Evolutionary conservation across 495 filamentous ascomycete species (phyloP).

Genomic region (Penicillium subrubescens): DNA sequence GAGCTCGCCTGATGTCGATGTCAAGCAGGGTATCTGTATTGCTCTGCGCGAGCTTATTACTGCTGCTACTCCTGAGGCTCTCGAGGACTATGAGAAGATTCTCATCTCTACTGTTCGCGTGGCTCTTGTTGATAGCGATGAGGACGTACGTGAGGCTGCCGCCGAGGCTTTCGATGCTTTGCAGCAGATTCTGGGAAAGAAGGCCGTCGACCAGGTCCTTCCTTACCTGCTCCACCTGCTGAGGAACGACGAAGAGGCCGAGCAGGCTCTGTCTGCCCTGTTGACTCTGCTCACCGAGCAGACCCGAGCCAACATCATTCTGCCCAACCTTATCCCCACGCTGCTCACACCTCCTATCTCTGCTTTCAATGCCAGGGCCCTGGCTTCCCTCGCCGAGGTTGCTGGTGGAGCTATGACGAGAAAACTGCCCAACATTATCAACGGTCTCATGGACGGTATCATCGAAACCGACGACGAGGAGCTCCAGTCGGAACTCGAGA

Average conservation of each 20-base stretch:
- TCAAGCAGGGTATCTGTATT: slow-evolving; percentile 96
- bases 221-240: slow-evolving; percentile 88
- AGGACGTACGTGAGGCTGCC: slow-evolving; percentile 90
- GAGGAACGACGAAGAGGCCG: slow-evolving; percentile 79
- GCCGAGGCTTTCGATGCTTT: slow-evolving; percentile 96
- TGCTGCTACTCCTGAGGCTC: slow-evolving; percentile 83
- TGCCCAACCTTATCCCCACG: slow-evolving; percentile 93
- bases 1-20: slow-evolving; percentile 85
- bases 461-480: slow-evolving; percentile 75
- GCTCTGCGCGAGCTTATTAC: slow-evolving; percentile 90
- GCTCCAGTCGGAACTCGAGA: slow-evolving; percentile 70
- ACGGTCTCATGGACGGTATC: slow-evolving; percentile 90
- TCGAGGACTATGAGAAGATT: slow-evolving; percentile 94
- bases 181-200: slow-evolving; percentile 92
- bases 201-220: slow-evolving; percentile 89
- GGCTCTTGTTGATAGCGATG: slow-evolving; percentile 85
- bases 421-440: slow-evolving; percentile 84
- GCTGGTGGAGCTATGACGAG: slow-evolving; percentile 87
- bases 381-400: slow-evolving; percentile 90
- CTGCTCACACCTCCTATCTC: slow-evolving; percentile 88
- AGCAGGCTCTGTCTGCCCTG: slow-evolving; percentile 89
- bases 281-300: slow-evolving; percentile 92
- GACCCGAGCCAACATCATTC: slow-evolving; percentile 90
- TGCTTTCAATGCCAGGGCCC: slow-evolving; percentile 88
- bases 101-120: slow-evolving; percentile 92